Conservation (phyloP, 2,329 filamentous ascomycete genomes). For the Verticillium zaregamsianum region DNA sequence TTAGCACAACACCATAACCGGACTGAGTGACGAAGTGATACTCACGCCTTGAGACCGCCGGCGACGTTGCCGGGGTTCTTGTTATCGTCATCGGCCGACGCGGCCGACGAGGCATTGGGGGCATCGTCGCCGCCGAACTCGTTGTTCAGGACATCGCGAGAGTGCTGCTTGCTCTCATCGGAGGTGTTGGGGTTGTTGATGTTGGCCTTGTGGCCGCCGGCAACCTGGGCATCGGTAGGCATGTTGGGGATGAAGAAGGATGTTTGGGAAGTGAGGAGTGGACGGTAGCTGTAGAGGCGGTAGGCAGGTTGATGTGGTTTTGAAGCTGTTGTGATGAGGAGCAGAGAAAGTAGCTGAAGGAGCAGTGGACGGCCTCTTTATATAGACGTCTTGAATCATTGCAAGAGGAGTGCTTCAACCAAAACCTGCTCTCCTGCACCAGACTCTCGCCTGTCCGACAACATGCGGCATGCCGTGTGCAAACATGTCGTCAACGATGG, state of each 20-base stretch:
- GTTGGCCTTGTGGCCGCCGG: conserved; percentile 56
- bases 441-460: not conserved
- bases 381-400: conserved; percentile 4
- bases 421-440: not conserved
- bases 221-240: conserved; percentile 45
- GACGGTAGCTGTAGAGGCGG: not conserved
- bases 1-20: not conserved
- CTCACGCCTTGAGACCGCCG: conserved; percentile 47
- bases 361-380: conserved; percentile 5
- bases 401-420: not conserved
- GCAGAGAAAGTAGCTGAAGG: rapidly evolving
- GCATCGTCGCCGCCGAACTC: conserved; percentile 39
- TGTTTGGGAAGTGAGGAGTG: not conserved
- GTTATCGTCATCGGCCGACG: conserved; percentile 25
- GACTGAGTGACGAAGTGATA: not conserved
- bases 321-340: conserved; percentile 5
- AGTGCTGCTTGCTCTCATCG: conserved; percentile 51
- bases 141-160: conserved; percentile 45
- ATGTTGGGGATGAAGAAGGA: conserved; percentile 26
- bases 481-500: not conserved
- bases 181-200: conserved; percentile 54
- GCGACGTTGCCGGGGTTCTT: conserved; percentile 54
- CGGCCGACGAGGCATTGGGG: conserved; percentile 16
- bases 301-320: not conserved
- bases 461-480: not conserved